Evolutionary conservation across 169 alveolate species (phyloP), one percentile per base, ranked within the genome.

Genomic region (Ichthyophthirius multifiliis): DNA sequence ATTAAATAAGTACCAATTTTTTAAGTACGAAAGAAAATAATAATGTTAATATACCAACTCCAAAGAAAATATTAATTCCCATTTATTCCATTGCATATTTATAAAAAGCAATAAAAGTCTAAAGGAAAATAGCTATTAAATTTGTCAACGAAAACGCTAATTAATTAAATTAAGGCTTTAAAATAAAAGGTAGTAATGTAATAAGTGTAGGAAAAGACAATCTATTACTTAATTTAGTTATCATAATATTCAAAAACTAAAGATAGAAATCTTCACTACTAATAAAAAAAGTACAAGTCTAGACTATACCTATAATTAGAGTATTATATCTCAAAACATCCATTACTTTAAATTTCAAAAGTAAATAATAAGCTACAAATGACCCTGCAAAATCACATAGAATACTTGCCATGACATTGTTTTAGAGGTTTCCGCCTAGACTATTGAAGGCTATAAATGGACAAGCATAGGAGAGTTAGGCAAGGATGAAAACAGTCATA

Each of bases 401-500:
- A 27, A 55, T 55, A 5, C 43, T 27, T 13, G 31, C 18, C 71
- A 55, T 55, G 31, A 55, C 71, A 10, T 55, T 55, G 4, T 20
- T 55, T 55, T 55, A 55, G 31, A 55, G 23, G 31, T 55, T 55
- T 18, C 71, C 71, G 31, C 71, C 71, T 5, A 55, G 39, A 55
- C 43, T 55, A 23, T 55, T 55, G 71, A 55, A 55, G 23, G 71
- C 71, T 12, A 55, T 55, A 23, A 55, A 55, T 4, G 71, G 71
- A 27, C 43, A 27, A 3, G 71, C 23, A 27, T 55, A 55, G 31
- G 43, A 27, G 23, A 55, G 31, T 55, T 55, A 55, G 71, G 31
- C 23, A 1, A 39, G 23, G 9, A 39, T 27, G 43, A 34, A 55
- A 27, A 39, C 10, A 16, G 31, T n/a, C 9, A 55, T 55, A 10